Evolutionary conservation across 345 rosid genomes (phyloP).

Genomic region (Populus alba): DNA sequence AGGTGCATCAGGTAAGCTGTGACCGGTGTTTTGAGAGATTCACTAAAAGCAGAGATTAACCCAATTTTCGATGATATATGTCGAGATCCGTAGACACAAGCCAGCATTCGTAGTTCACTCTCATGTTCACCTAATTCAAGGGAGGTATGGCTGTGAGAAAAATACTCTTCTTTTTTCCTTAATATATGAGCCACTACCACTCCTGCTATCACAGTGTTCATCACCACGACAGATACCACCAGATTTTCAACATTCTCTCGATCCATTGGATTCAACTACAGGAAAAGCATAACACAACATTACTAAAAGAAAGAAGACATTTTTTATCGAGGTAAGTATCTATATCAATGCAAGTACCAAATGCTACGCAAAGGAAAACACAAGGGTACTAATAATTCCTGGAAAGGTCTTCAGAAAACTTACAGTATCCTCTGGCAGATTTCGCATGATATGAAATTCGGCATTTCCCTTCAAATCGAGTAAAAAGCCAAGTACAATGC

Average conservation of each 20-base stretch:
- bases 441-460: slow-evolving; percentile 51
- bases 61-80: slow-evolving; percentile 58
- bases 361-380: too few relatives aligned
- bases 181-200: slow-evolving; percentile 41
- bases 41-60: slow-evolving; percentile 49
- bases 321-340: background rate
- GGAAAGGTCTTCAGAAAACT: background rate
- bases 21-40: slow-evolving; percentile 39
- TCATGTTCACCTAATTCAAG: slow-evolving; percentile 49
- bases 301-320: background rate
- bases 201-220: slow-evolving; percentile 59
- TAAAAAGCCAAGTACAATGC: slow-evolving; percentile 45
- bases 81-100: slow-evolving; percentile 72
- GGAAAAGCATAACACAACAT: background rate
- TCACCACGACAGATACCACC: slow-evolving; percentile 48
- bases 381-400: background rate
- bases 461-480: slow-evolving; percentile 73
- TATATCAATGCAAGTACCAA: too few relatives aligned
- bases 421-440: slow-evolving; percentile 9
- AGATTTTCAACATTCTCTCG: slow-evolving; percentile 44
- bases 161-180: slow-evolving; percentile 35
- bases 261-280: slow-evolving; percentile 37
- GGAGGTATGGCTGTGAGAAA: slow-evolving; percentile 41
- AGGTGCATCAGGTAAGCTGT: slow-evolving; percentile 66
- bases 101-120: slow-evolving; percentile 59